Evolutionary conservation across 2,329 filamentous ascomycete genomes (phyloP), one percentile per base, ranked within the genome.

Genomic region (Sporothrix luriei): DNA sequence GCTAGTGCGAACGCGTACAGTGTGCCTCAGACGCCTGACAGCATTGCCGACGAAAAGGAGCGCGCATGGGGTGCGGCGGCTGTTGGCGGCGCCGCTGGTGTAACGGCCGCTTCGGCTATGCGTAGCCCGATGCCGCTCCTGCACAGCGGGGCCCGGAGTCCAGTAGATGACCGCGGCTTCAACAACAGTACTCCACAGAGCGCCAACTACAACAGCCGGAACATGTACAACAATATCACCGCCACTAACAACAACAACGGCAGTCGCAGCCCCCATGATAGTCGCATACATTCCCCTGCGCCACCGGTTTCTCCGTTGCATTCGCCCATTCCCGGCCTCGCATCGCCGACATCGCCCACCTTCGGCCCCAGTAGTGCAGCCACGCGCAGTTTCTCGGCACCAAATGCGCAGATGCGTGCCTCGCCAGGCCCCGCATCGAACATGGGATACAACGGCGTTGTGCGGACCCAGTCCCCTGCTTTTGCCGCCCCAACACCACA

Each of bases 1-100:
- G 71, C 73, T n/a, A 75, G 73, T 38, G 72, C 73, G 21, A 74
- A 76, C 55, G 72, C 76, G 48, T 80, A 80, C 73, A 77, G 74
- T 62, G 72, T 81, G 6, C 75, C 77, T 6, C 72, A 69, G 29
- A 74, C 76, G 26, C 74, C 76, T 6, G 71, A 70, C 19, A 72
- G 76, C 55, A 76, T 77, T 0, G 74, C 74, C 19, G 75, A 76
- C 26, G 76, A 78, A 72, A 78, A 78, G 71, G 69, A 64, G 24
- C 62, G 54, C 11, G 68, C 69, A 13, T 77, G 75, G 74, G 74
- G 73, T 7, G 70, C 73, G 13, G 75, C 70, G 3, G 73, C 67
- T 1, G 73, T 68, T 21, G 75, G 74, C 26, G 76, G 66, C 1
- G 71, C 57, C 14, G 75, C 61, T 1, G 73, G 64, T 52, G 70